phyloP scores from a whole-genome alignment of 306 rosid species.

The Corylus heterophylla region DNA sequence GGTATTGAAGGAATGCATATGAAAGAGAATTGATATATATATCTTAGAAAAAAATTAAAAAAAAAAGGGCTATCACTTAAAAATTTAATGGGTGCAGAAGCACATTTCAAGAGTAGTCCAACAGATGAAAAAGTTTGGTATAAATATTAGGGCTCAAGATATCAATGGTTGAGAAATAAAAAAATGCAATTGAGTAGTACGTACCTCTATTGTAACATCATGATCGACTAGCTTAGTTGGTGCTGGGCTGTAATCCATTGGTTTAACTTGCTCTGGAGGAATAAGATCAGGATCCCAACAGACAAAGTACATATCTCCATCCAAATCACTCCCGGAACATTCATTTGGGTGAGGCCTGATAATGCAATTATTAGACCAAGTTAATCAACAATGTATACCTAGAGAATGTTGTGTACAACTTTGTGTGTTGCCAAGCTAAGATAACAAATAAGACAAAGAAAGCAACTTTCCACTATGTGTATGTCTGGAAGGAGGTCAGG shows the following conservation, averaged over 20 bases:
- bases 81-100: too few relatives aligned
- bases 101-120: too few relatives aligned
- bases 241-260: constrained; percentile 35
- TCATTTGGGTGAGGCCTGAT: constrained; percentile 51
- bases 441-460: too few relatives aligned
- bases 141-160: not conserved
- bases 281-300: constrained; percentile 48
- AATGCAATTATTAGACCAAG: not conserved
- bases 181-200: constrained; percentile 11
- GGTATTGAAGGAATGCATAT: not conserved
- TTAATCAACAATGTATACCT: not conserved
- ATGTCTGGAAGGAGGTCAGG: not conserved
- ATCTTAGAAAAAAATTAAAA: not conserved
- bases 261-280: constrained; percentile 8
- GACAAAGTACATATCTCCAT: constrained; percentile 44
- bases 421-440: too few relatives aligned
- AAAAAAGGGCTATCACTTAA: not conserved
- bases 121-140: too few relatives aligned
- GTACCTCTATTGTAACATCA: constrained; percentile 46
- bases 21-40: not conserved
- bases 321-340: constrained; percentile 51
- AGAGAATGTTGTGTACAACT: too few relatives aligned
- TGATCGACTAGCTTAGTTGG: constrained; percentile 25
- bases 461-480: too few relatives aligned
- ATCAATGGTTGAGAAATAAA: not conserved